These are phyloP conservation scores for Yarrowia sp. DNA, from an alignment of 805 yeast genomes.

Conservation along the genomic window DNA sequence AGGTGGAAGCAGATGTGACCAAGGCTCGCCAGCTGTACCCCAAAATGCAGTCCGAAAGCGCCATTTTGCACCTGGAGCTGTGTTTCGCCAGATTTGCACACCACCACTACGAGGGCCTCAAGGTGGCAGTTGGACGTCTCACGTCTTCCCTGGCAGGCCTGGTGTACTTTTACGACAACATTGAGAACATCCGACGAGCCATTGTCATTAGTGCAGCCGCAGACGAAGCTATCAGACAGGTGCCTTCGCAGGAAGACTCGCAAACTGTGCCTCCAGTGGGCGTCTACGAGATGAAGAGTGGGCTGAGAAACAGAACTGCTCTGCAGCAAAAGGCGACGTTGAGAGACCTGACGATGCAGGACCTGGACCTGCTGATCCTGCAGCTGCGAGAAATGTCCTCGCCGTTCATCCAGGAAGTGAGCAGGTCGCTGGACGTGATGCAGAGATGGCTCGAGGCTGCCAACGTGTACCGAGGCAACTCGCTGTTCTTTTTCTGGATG, in stretches of 20 bases:
- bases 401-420: not conserved
- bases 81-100: not conserved
- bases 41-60: constrained; percentile 42
- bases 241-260: not conserved
- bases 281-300: constrained; percentile 11
- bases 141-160: not conserved
- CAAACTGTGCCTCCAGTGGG: constrained; percentile 8
- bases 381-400: not conserved
- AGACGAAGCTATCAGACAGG: not conserved
- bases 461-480: not conserved
- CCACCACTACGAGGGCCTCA: not conserved
- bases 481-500: not conserved
- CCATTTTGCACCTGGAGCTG: constrained; percentile 42
- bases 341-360: constrained; percentile 7
- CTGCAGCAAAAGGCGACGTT: constrained; percentile 2
- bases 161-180: constrained; percentile 11
- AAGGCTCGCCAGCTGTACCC: constrained; percentile 36
- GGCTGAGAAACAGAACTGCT: constrained; percentile 4
- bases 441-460: constrained; percentile 4
- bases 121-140: not conserved
- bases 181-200: constrained; percentile 6
- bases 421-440: constrained; percentile 7
- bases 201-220: not conserved
- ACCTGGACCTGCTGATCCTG: not conserved
- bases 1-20: constrained; percentile 3